A percentile compares a stretch with the other conserved stretches of the same genome.
Conservation (phyloP, 1,139 yeast species). For the Zygoascus meyerae region DNA sequence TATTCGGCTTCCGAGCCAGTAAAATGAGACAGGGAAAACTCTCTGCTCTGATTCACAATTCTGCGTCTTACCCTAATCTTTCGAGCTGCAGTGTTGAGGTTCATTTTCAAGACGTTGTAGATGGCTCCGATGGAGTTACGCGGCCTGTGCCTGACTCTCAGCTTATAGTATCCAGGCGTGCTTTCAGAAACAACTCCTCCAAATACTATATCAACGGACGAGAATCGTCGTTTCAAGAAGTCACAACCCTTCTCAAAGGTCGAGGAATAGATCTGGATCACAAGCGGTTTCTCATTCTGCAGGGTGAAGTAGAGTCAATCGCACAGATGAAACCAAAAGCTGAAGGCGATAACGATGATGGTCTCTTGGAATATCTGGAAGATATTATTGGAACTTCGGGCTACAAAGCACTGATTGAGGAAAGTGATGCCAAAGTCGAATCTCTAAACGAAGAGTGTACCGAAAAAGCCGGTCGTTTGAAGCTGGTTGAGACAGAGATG, state of each 20-base stretch:
- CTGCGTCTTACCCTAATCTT: constrained; percentile 58
- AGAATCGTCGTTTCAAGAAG: constrained; percentile 71
- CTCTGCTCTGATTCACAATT: constrained; percentile 82
- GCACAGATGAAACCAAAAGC: constrained; percentile 99
- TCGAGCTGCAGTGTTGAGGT: constrained; percentile 86
- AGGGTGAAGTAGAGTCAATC: constrained; percentile 97
- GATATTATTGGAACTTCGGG: constrained; percentile 93
- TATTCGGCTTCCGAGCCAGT: constrained; percentile 92
- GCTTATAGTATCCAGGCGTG: constrained; percentile 72
- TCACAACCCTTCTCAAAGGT: constrained; percentile 64
- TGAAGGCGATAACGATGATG: constrained; percentile 88
- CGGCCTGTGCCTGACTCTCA: constrained; percentile 49
- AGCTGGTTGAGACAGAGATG: constrained; percentile 73
- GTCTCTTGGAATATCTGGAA: constrained; percentile 85
- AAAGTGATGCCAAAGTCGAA: constrained; percentile 54
- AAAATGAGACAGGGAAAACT: constrained; percentile 96
- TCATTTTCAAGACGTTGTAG: constrained; percentile 76
- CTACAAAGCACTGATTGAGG: constrained; percentile 73
- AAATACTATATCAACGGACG: constrained; percentile 69
- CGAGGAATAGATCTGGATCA: constrained; percentile 94
- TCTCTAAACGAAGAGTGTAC: constrained; percentile 69
- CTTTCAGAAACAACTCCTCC: constrained; percentile 69
- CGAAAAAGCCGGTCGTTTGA: constrained; percentile 76
- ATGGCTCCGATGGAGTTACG: constrained; percentile 44
- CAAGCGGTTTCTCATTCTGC: constrained; percentile 86